Evolutionary conservation across 2,329 filamentous ascomycete species (phyloP), one percentile per base, ranked within the genome.

Genomic region (Aspergillus thermomutatus): DNA sequence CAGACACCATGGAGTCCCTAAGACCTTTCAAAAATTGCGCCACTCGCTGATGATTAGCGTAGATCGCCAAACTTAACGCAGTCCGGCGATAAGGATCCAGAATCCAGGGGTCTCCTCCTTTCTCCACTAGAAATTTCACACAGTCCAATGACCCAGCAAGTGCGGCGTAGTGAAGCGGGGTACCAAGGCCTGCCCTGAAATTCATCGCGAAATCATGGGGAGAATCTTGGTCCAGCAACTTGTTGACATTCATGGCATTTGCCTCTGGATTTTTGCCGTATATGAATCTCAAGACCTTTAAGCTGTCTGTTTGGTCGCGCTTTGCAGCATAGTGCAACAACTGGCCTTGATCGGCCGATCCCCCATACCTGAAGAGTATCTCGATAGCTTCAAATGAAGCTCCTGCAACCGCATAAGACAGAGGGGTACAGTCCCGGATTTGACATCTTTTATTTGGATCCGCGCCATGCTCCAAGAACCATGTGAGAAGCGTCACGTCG

Each of bases 391-490:
- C 40, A 26, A 57, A 51, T 31, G 28, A n/a, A n/a, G n/a, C n/a
- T n/a, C n/a, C n/a, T n/a, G n/a, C n/a, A n/a, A n/a, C n/a, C 3
- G 55, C 55, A 31, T 50, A 57, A 10, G 55, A 54, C 1, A 54
- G 31, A 3, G 50, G 50, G 10, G 55, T 57, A 21, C 19, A 51
- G 37, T 57, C 51, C 25, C 55, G 55, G 19, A 53, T 17, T 14
- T 10, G 40, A 40, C 50, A 53, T 5, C 45, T 43, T 56, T 56
- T 53, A 27, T 57, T 57, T 2, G 55, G 55, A 43, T 57, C 28
- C n/a, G 55, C 55, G 41, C 55, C 55, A 47, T 41, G 50, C n/a
- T 50, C 17, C 25, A 57, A 26, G 41, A 57, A 57, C 55, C 46
- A 53, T 26, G 11, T 31, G 14, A 47, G 21, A 9, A 57, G 51